Evolutionary conservation across 1,284 basidiomycete species (phyloP), one percentile per base, ranked within the genome.

Genomic region (Pterula multifida): DNA sequence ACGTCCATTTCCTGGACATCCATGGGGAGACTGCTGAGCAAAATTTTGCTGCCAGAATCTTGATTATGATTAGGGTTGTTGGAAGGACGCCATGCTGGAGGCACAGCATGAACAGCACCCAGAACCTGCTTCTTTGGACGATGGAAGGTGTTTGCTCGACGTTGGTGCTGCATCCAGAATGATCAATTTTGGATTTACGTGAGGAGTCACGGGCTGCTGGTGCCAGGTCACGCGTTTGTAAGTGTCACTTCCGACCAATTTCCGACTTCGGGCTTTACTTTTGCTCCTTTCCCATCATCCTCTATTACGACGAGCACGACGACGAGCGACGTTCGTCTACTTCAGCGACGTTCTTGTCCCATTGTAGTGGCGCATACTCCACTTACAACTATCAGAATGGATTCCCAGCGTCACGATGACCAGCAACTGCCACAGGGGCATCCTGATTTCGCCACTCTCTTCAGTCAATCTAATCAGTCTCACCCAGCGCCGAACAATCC

Each of bases 1-100:
- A 87, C 71, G 55, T 88, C 84, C 36, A 68, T 68, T 52, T 84
- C 78, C 9, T 68, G 70, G 3, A 88, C 85, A 61, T 88, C 84
- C 26, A 67, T 56, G 1, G 85, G 85, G n/a, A 88, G 65, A 54
- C 70, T 71, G 54, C 78, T 84, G 50, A 87, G 61, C 44, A 88
- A 65, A 17, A 88, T 84, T 61, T 79, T 85, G 63, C 81, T 84
- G 3, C 79, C 81, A n/a, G 53, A 51, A 9, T 61, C 61, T 2
- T 60, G 56, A 6, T 55, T 63, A 54, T 62, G 62, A 48, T 56
- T 65, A 52, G 53, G 65, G 54, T 58, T 69, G 47, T 55, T 56
- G 36, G 55, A 46, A 25, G 57, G 53, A 42, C 71, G 67, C 81
- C 81, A 85, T 19, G 81, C 78, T 2, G 81, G 82, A 0, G 75